A percentile compares a stretch with the other conserved stretches of the same genome.
Evolutionary conservation across 495 filamentous ascomycete genomes (phyloP).

Genomic region (Penicillium taxi): DNA sequence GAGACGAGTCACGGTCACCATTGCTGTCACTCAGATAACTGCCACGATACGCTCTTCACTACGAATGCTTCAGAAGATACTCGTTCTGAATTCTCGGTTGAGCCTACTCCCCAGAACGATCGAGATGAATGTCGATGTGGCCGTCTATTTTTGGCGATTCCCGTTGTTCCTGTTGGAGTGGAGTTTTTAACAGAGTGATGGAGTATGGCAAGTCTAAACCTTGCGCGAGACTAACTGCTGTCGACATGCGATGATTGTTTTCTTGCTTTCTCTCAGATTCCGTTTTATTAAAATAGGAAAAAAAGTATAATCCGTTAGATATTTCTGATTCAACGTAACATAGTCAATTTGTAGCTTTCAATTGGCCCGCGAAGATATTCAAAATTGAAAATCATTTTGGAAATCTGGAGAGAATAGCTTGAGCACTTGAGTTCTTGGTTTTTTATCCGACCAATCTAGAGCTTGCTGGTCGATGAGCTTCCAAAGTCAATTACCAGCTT

Average conservation of each 20-base stretch:
- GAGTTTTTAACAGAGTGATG: background rate
- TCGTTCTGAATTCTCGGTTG: constrained; percentile 4
- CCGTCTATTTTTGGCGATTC: constrained; percentile 1
- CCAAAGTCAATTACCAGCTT: constrained; percentile 61
- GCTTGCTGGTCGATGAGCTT: constrained; percentile 34
- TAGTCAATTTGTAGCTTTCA: too few relatives aligned
- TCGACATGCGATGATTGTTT: too few relatives aligned
- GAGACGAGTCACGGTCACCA: background rate
- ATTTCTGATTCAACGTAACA: too few relatives aligned
- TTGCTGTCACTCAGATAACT: constrained; percentile 1
- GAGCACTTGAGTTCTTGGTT: too few relatives aligned
- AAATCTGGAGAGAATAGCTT: too few relatives aligned
- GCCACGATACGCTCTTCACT: background rate
- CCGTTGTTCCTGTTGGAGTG: background rate
- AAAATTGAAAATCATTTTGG: too few relatives aligned
- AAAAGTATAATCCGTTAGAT: background rate
- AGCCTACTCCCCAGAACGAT: background rate
- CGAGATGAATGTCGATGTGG: background rate
- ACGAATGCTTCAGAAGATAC: constrained; percentile 3
- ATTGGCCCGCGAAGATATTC: too few relatives aligned
- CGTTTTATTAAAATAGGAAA: too few relatives aligned
- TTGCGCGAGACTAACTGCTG: too few relatives aligned
- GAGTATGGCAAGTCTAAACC: too few relatives aligned
- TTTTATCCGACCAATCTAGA: constrained; percentile 25
- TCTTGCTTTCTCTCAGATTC: too few relatives aligned